Conservation (phyloP, 805 yeast genomes). For the Saturnispora kantuleensis region DNA sequence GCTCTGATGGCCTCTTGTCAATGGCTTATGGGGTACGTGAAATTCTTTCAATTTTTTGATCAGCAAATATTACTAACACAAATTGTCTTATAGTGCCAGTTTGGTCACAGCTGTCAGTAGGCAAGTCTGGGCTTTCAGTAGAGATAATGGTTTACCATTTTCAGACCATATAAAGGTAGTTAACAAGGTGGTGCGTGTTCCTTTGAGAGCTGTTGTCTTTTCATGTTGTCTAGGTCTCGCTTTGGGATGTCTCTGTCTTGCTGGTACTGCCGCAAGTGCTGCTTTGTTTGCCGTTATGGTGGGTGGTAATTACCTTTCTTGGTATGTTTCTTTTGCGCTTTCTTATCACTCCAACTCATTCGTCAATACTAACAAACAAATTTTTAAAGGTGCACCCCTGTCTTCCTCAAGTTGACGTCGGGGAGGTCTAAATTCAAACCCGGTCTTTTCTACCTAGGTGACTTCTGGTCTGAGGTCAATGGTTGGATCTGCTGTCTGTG, state of each 20-base stretch:
- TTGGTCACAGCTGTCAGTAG: constrained; percentile 54
- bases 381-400: constrained; percentile 33
- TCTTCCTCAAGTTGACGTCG: constrained; percentile 37
- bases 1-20: constrained; percentile 48
- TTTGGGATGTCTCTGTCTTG: constrained; percentile 46
- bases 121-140: constrained; percentile 65
- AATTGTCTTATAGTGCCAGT: constrained; percentile 25
- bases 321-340: constrained; percentile 23
- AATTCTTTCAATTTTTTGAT: too few species aligned
- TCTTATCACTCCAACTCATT: too few species aligned
- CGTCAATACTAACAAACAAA: too few species aligned
- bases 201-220: constrained; percentile 49
- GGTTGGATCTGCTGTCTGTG: constrained; percentile 39
- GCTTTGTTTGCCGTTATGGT: constrained; percentile 57
- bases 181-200: constrained; percentile 42
- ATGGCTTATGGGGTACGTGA: constrained; percentile 43
- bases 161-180: constrained; percentile 45
- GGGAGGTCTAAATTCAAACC: constrained; percentile 43
- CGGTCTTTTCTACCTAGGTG: constrained; percentile 56
- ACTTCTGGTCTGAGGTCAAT: constrained; percentile 32
- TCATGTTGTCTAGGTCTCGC: constrained; percentile 38
- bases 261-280: constrained; percentile 46
- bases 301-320: constrained; percentile 49
- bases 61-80: too few species aligned
- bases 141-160: constrained; percentile 68